Evolutionary conservation across 805 yeast genomes (phyloP).

Genomic region (Monosporozyma servazzii): DNA sequence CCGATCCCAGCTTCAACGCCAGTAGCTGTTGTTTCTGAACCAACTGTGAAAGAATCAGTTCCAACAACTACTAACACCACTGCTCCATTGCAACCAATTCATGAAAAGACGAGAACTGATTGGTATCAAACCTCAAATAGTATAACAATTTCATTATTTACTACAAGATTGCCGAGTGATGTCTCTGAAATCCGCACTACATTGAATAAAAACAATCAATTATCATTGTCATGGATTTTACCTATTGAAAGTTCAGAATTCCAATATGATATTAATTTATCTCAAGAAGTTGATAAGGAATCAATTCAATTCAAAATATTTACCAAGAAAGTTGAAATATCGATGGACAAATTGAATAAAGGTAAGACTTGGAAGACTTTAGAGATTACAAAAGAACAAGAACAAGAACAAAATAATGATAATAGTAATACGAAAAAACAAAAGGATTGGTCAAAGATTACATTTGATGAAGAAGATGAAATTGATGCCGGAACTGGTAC

Average conservation of each 20-base stretch:
- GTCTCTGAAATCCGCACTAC: conserved; percentile 32
- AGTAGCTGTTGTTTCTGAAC: not conserved
- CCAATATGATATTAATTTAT: conserved; percentile 46
- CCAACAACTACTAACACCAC: not conserved
- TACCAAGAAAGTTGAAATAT: conserved; percentile 67
- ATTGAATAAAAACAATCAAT: conserved; percentile 33
- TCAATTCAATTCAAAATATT: conserved; percentile 43
- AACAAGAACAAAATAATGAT: not conserved
- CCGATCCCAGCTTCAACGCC: not conserved
- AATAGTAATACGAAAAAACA: conserved; percentile 32
- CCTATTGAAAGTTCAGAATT: conserved; percentile 42
- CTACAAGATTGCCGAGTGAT: conserved; percentile 47
- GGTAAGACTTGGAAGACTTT: conserved; percentile 46
- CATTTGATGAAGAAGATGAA: conserved; percentile 37
- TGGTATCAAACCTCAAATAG: conserved; percentile 59
- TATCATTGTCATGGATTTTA: conserved; percentile 16
- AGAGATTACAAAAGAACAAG: conserved; percentile 10
- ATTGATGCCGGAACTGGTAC: conserved; percentile 38
- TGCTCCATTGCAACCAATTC: not conserved
- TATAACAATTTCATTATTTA: conserved; percentile 62
- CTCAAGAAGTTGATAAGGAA: conserved; percentile 39
- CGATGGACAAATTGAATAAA: conserved; percentile 38
- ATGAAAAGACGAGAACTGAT: conserved; percentile 38
- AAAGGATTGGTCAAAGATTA: conserved; percentile 62
- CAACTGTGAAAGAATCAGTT: not conserved